Evolutionary conservation across 352 stramenopile genomes (phyloP), one percentile per base, ranked within the genome.

Genomic region (Phytophthora meadii): DNA sequence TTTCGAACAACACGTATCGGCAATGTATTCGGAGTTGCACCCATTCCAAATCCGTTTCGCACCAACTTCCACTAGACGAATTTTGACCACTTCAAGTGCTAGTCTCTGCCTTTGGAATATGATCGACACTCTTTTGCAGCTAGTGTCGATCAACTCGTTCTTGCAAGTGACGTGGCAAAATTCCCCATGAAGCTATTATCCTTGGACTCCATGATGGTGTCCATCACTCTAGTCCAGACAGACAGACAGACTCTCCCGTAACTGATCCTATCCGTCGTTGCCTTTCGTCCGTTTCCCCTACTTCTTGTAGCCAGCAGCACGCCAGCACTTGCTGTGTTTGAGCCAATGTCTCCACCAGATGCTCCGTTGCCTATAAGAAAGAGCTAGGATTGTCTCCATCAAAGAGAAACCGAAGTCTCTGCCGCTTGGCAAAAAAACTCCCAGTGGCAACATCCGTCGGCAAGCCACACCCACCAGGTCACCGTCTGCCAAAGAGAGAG

Each of bases 341-440:
- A 40, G 39, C 14, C 27, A 19, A 27, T 44, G 30, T 36, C 59
- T 54, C 52, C 61, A 61, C 53, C 65, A 70, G 60, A 69, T 73
- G 65, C 30, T 34, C 32, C 44, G 24, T 37, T 25, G 44, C 45
- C 52, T 63, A 65, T 53, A 46, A 27, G 19, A 15, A 34, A 34
- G 10, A 40, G 46, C 28, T 27, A 52, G 53, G 32, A 8, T 48
- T 34, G 49, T 28, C 22, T 46, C 40, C 25, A 34, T 49, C 55
- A 55, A 34, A 17, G 59, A 58, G 65, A 74, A 70, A 74, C 54
- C 19, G 60, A 19, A 65, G 65, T 48, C 65, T 73, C 51, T 73
- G 59, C 65, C 65, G 40, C 52, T 54, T 4, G 10, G 17, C 19
- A 47, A 39, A 57, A 61, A 72, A 60, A 56, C 56, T 34, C 24